Base-by-base conservation (phyloP, 1,139 yeast genomes). In the Protomyces arabidopsidicola region DNA sequence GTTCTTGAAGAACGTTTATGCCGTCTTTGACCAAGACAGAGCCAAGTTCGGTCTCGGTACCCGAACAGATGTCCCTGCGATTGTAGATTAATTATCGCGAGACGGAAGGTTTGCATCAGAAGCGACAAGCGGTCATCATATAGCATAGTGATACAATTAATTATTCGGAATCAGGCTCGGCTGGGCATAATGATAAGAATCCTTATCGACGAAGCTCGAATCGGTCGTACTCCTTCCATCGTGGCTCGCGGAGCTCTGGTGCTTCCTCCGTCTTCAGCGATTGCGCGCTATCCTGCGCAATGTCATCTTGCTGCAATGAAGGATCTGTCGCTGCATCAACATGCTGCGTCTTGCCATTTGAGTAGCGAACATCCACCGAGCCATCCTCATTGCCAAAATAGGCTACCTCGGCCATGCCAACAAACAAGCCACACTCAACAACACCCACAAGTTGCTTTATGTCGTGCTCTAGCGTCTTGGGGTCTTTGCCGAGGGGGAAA, bases 341-440 rank as follows among this genome's bases (percentile, higher is more conserved):
- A 20, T 58, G 62, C 20, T 52, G 50, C 31, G 54, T 31, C 35
- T 52, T 31, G 20, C 62, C 62, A 52, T 58, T 50, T 6, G 62
- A 38, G 18, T 58, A 58, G n/a, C 65, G 58, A 4, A 64, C 66
- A 51, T 56, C 71, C 9, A 87, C 89, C 31, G 82, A 76, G 3
- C 97, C 97, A 70, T 82, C 81, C 65, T 84, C 81, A 72, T 87
- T 90, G 57, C 98, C 99, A 73, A 93, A 90, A 76, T 90, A 93
- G 2, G 93, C 93, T 72, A 83, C 86, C 59, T 79, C 78, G 27
- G 96, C 95, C 82, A 84, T 81, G 63, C 80, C 79, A 66, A 86
- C 82, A 76, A 95, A 95, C 67, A 93, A 78, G 1, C 99, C 99
- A 12, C 97, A 91, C 75, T 95, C 99, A 34, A 95, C 98, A 31